Percentiles rank a stretch among this genome's conserved stretches.
Conservation (phyloP, 257 asterid species). For the Verbascum thapsus region DNA sequence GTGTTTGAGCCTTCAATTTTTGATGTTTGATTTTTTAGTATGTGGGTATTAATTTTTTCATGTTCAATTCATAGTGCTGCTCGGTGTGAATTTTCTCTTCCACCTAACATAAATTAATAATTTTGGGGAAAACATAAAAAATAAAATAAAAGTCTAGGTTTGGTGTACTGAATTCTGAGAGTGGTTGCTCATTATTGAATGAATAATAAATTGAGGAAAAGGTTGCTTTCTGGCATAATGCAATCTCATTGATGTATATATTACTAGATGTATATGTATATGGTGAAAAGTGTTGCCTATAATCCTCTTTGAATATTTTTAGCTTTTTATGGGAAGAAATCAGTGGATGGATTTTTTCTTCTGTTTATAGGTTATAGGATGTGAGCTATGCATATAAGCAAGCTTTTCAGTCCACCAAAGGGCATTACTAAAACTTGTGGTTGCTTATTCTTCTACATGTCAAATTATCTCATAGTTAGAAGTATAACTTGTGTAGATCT, state of each 20-base stretch:
- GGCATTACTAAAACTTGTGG: conserved; percentile 16
- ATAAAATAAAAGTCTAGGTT: conserved; percentile 16
- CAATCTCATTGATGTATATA: conserved; percentile 20
- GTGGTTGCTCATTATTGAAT: conserved; percentile 25
- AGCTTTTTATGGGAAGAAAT: conserved; percentile 29
- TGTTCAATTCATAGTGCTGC: conserved; percentile 34
- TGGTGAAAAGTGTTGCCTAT: conserved; percentile 23
- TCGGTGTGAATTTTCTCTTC: conserved; percentile 31
- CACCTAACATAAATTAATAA: conserved; percentile 44
- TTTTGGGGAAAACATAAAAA: background rate
- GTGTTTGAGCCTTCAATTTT: conserved; percentile 22
- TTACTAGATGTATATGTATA: background rate
- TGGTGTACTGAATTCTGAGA: conserved; percentile 30
- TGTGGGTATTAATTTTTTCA: conserved; percentile 22
- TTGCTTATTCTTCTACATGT: conserved; percentile 25
- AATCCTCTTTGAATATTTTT: conserved; percentile 29
- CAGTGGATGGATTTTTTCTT: conserved; percentile 30
- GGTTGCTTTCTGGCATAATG: conserved; percentile 26
- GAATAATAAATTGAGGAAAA: conserved; percentile 20
- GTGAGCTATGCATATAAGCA: conserved; percentile 30
- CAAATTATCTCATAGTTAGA: conserved; percentile 2
- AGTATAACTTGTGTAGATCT: conserved; percentile 1
- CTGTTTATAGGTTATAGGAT: conserved; percentile 29
- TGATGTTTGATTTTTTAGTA: background rate
- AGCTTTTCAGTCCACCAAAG: conserved; percentile 21